These are phyloP conservation scores for Graphilbum sp. DNA, from an alignment of 2,329 filamentous ascomycete genomes.

Conservation along the genomic window DNA sequence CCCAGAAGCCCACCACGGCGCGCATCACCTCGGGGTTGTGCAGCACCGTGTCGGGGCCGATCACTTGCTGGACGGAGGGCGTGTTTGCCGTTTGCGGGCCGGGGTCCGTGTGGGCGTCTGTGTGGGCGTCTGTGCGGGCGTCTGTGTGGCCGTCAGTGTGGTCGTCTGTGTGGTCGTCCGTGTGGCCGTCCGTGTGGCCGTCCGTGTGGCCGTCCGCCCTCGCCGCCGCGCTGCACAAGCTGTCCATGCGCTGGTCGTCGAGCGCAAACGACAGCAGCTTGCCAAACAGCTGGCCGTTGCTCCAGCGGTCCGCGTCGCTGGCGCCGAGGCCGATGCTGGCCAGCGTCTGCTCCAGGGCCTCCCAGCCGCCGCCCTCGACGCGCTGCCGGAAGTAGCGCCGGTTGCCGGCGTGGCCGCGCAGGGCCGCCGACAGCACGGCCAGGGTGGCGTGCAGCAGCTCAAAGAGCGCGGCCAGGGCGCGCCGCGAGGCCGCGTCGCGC, in stretches of 20 bases:
- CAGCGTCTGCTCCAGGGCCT: constrained; percentile 56
- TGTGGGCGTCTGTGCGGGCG: constrained; percentile 8
- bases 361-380: constrained; percentile 65
- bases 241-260: constrained; percentile 57
- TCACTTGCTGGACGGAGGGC: no score
- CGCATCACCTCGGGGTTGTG: constrained; percentile 47
- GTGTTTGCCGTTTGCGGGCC: constrained; percentile 29
- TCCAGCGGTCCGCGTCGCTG: constrained; percentile 50
- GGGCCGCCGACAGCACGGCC: constrained; percentile 55
- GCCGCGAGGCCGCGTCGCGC: constrained; percentile 44
- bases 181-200: neutral
- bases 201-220: neutral
- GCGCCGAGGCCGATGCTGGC: constrained; percentile 49
- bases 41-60: constrained; percentile 34
- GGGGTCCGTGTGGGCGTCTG: constrained; percentile 13
- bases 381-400: constrained; percentile 68
- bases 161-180: no score
- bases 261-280: constrained; percentile 67
- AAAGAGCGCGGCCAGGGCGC: constrained; percentile 36
- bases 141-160: no score
- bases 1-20: constrained; percentile 47
- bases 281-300: constrained; percentile 61
- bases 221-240: constrained; percentile 39
- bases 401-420: constrained; percentile 73
- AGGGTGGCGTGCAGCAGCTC: constrained; percentile 55